phyloP scores from a whole-genome alignment of 768 basidiomycete species.

The Kockovaella imperatae region DNA sequence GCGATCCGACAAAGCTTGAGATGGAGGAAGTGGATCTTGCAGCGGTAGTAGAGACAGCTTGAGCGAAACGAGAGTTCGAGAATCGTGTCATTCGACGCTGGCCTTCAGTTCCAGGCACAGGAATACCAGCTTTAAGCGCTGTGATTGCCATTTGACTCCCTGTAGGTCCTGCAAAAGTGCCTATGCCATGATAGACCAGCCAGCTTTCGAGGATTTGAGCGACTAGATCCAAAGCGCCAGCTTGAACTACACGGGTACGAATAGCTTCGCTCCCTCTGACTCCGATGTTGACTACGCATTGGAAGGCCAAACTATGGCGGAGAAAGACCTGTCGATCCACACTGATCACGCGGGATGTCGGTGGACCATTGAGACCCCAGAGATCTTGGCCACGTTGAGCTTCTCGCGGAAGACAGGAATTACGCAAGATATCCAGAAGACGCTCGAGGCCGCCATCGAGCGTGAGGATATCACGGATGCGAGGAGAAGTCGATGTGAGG shows the following conservation, averaged over 20 bases:
- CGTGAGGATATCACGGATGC: slow-evolving; percentile 97
- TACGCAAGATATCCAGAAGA: slow-evolving; percentile 81
- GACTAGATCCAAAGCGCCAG: slow-evolving; percentile 85
- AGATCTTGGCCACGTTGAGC: slow-evolving; percentile 28
- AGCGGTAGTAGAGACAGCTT: background rate
- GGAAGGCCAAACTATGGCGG: slow-evolving; percentile 75
- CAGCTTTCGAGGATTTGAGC: slow-evolving; percentile 90
- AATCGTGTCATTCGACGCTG: background rate
- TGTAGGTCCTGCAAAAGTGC: slow-evolving; percentile 69
- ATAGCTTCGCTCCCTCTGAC: slow-evolving; percentile 91
- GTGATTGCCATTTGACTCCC: slow-evolving; percentile 50
- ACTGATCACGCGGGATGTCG: slow-evolving; percentile 42
- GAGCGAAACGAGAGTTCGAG: too few relatives aligned
- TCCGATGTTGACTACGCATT: slow-evolving; percentile 94
- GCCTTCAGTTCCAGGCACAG: slow-evolving; percentile 8
- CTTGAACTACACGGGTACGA: slow-evolving; percentile 83
- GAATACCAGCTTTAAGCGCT: slow-evolving; percentile 10
- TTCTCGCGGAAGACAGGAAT: slow-evolving; percentile 45
- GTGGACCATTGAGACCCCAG: slow-evolving; percentile 43
- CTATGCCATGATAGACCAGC: slow-evolving; percentile 79
- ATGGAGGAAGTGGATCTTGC: background rate
- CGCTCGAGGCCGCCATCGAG: slow-evolving; percentile 96
- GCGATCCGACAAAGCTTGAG: background rate
- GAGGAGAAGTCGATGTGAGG: slow-evolving; percentile 91
- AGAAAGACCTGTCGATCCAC: slow-evolving; percentile 38